Conservation (phyloP, 768 basidiomycete species). For the Boletus pseudopeckii region DNA sequence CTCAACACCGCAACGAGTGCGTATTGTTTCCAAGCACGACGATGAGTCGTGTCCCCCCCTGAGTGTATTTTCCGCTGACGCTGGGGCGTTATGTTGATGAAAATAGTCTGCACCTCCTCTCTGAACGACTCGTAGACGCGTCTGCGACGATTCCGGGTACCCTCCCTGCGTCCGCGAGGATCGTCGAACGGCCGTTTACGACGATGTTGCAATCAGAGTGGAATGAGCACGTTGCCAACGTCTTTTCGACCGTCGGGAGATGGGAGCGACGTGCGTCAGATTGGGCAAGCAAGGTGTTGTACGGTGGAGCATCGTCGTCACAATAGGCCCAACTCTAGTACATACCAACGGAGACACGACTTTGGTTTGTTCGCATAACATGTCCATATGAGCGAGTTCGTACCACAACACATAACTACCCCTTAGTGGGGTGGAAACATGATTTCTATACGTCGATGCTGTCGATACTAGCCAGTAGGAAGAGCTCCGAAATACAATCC, state of each 20-base stretch:
- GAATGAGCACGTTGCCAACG: slow-evolving; percentile 53
- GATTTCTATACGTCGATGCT: not conserved
- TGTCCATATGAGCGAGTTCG: not conserved
- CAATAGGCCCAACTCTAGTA: not conserved
- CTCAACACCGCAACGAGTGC: slow-evolving; percentile 54
- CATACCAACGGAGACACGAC: not conserved
- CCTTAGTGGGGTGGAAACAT: too few relatives aligned
- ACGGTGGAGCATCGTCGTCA: slow-evolving; percentile 30
- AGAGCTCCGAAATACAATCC: not conserved
- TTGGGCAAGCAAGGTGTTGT: slow-evolving; percentile 46
- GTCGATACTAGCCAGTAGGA: not conserved
- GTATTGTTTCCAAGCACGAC: not conserved
- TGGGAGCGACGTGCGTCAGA: slow-evolving; percentile 46
- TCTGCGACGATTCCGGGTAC: slow-evolving; percentile 48
- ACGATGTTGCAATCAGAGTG: slow-evolving; percentile 51
- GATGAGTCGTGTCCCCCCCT: not conserved
- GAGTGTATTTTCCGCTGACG: not conserved
- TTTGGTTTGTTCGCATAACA: not conserved
- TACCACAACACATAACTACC: not conserved
- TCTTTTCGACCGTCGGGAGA: slow-evolving; percentile 41
- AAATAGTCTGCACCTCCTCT: slow-evolving; percentile 47
- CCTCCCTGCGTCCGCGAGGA: slow-evolving; percentile 51
- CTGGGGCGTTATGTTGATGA: too few relatives aligned
- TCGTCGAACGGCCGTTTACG: slow-evolving; percentile 44
- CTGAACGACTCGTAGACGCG: slow-evolving; percentile 48